These are phyloP conservation scores for Hordeum vulgare DNA, from an alignment of 176 grass and related monocot species.

Conservation along the genomic window DNA sequence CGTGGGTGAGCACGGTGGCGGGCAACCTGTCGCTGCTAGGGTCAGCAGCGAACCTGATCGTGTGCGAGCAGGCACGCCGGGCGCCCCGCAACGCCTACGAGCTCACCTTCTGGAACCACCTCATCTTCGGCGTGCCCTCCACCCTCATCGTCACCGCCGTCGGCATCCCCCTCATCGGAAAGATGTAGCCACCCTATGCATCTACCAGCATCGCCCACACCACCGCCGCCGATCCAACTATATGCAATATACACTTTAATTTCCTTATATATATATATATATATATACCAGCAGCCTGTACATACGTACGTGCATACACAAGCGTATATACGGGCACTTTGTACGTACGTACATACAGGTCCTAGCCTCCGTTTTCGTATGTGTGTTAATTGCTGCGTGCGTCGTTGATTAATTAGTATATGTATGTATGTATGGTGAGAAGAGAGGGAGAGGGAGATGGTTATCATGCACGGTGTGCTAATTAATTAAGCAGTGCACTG, in stretches of 20 bases:
- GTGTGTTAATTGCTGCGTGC: neutral
- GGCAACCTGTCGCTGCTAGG: slow-evolving; percentile 45
- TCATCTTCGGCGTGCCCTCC: slow-evolving; percentile 57
- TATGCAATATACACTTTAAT: neutral
- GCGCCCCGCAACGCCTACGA: slow-evolving; percentile 44
- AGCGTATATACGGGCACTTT: neutral
- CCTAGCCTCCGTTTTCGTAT: neutral
- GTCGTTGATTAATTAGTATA: neutral
- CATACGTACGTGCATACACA: neutral
- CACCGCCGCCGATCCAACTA: neutral
- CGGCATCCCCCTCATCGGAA: slow-evolving; percentile 50
- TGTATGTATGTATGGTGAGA: neutral
- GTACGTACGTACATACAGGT: neutral
- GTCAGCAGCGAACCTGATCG: slow-evolving; percentile 81
- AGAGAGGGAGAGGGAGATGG: neutral
- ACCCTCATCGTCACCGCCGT: slow-evolving; percentile 58
- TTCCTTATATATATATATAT: neutral
- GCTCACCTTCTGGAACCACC: slow-evolving; percentile 62
- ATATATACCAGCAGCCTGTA: neutral
- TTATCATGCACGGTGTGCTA: neutral
- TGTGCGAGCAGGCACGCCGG: slow-evolving; percentile 65
- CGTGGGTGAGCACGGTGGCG: slow-evolving; percentile 52
- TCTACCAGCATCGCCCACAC: neutral
- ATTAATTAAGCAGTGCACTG: slow-evolving; percentile 6
- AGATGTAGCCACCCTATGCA: neutral